phyloP scores from a whole-genome alignment of 2,329 filamentous ascomycete species.

The Phialophora tarda region DNA sequence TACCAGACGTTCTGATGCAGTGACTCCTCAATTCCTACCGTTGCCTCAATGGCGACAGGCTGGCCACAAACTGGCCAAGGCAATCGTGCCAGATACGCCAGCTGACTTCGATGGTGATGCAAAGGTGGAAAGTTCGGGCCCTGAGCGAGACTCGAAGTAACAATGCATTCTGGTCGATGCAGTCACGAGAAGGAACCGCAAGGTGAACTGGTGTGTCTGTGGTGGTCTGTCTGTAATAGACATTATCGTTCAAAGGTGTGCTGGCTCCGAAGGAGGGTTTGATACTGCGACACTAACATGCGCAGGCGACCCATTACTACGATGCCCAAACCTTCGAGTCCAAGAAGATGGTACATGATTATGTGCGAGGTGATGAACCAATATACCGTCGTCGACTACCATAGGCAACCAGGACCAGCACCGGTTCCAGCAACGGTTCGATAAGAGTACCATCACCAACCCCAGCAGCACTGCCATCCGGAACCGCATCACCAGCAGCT shows the following conservation, averaged over 20 bases:
- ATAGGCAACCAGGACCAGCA: conserved; percentile 4
- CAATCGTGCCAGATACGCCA: no score
- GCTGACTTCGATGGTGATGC: no score
- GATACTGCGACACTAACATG: conserved; percentile 6
- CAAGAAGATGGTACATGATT: conserved; percentile 47
- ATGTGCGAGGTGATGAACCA: conserved; percentile 53
- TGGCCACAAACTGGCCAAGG: no score
- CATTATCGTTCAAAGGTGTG: conserved; percentile 64
- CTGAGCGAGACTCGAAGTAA: no score
- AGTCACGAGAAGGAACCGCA: no score
- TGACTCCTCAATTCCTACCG: no score
- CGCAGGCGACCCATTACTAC: conserved; percentile 25
- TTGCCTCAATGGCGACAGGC: no score
- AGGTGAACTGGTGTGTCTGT: conserved; percentile 80
- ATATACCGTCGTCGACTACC: conserved; percentile 43
- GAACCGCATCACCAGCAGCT: conserved; percentile 11
- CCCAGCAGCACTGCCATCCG: conserved; percentile 7
- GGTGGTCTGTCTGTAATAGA: conserved; percentile 93
- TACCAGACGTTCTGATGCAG: no score
- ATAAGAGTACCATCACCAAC: neutral
- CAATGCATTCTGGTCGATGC: no score
- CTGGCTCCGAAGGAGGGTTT: neutral
- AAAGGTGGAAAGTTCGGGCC: no score
- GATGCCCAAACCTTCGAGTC: conserved; percentile 25
- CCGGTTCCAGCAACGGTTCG: neutral